Evolutionary conservation across 108 stramenopile species (phyloP).

Genomic region (Aurantiochytrium sp.): DNA sequence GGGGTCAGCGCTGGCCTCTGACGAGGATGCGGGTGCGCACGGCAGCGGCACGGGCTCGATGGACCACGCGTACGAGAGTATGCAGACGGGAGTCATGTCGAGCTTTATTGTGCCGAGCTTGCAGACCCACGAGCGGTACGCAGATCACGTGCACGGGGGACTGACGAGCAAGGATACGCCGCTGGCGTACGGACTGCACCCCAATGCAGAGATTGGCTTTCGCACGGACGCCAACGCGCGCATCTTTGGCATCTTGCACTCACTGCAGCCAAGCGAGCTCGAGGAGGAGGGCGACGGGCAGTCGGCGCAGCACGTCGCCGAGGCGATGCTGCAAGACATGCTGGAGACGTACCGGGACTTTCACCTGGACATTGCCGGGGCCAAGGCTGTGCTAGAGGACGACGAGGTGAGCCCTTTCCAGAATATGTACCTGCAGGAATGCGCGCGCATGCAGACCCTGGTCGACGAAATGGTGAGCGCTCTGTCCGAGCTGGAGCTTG

Average conservation of each 20-base stretch:
- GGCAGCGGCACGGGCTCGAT: neutral
- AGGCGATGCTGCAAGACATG: constrained; percentile 53
- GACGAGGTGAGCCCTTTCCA: constrained; percentile 47
- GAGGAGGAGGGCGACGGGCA: constrained; percentile 35
- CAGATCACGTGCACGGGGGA: constrained; percentile 39
- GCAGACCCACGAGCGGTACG: constrained; percentile 4
- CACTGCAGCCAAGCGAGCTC: constrained; percentile 38
- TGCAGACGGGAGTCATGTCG: constrained; percentile 14
- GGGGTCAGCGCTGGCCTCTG: neutral
- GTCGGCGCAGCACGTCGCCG: constrained; percentile 39
- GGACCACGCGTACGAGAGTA: too few species aligned
- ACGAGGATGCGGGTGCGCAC: neutral
- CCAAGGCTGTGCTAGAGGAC: neutral
- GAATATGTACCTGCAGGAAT: constrained; percentile 59
- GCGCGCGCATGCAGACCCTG: constrained; percentile 55
- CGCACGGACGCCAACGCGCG: constrained; percentile 43
- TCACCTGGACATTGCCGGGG: constrained; percentile 35
- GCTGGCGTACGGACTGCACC: constrained; percentile 53
- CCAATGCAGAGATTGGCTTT: constrained; percentile 51
- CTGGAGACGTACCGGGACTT: constrained; percentile 41
- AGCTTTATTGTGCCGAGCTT: neutral
- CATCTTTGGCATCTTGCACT: constrained; percentile 62
- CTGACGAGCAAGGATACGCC: constrained; percentile 46
- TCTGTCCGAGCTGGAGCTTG: constrained; percentile 52
- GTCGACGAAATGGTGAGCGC: constrained; percentile 35